Evolutionary conservation across 1,284 basidiomycete species (phyloP).

Genomic region (Singerocomus inundabilis): DNA sequence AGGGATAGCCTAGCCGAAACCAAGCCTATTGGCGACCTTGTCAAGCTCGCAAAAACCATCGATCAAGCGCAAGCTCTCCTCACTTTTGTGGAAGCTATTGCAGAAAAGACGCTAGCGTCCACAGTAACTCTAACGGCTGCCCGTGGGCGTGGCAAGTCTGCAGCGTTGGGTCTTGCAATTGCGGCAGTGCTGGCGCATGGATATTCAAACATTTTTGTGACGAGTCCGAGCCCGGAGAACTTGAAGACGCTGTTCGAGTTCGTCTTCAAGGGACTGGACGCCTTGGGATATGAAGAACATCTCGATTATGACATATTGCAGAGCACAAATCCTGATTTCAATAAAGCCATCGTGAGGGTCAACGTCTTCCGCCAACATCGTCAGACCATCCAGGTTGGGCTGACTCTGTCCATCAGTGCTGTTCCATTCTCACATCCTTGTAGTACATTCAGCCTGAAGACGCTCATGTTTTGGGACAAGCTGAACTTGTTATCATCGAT

Average conservation of each 20-base stretch:
- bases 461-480: conserved; percentile 95
- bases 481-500: conserved; percentile 97
- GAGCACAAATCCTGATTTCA: conserved; percentile 92
- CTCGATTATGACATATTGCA: conserved; percentile 96
- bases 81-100: conserved; percentile 90
- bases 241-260: conserved; percentile 98
- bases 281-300: conserved; percentile 95
- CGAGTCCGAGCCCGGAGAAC: conserved; percentile 97
- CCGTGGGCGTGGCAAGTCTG: conserved; percentile 96
- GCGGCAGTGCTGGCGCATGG: conserved; percentile 92
- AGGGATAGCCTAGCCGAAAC: conserved; percentile 82
- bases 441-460: conserved; percentile 98
- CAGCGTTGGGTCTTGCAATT: conserved; percentile 91
- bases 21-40: conserved; percentile 86
- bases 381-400: conserved; percentile 88
- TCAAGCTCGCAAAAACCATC: conserved; percentile 90
- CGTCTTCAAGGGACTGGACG: conserved; percentile 96
- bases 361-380: conserved; percentile 93
- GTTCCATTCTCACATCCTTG: neutral
- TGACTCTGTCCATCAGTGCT: neutral
- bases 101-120: conserved; percentile 90
- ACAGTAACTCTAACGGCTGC: conserved; percentile 95
- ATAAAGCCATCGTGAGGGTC: conserved; percentile 94
- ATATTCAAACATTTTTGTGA: conserved; percentile 98
- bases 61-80: conserved; percentile 92